Conservation (phyloP, 805 yeast genomes). For the Naumovozyma baii region DNA sequence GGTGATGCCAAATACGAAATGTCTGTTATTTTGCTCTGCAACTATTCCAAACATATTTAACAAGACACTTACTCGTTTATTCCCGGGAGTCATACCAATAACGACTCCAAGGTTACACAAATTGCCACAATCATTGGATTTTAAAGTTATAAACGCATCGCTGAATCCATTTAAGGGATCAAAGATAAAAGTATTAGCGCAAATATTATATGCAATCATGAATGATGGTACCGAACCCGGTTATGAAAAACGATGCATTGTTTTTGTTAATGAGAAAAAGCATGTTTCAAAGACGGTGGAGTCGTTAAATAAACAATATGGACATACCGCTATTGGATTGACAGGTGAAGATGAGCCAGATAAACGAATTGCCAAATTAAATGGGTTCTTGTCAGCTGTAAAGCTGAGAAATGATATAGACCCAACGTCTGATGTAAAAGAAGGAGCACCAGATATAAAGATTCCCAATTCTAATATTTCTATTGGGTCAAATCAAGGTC, state of each 20-base stretch:
- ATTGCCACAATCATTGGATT: constrained; percentile 66
- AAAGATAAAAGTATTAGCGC: constrained; percentile 76
- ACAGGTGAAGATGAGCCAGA: constrained; percentile 56
- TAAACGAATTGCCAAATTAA: constrained; percentile 48
- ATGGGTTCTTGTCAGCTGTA: constrained; percentile 58
- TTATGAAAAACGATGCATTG: constrained; percentile 65
- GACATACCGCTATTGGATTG: constrained; percentile 54
- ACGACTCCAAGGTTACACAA: constrained; percentile 78
- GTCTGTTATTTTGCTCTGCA: constrained; percentile 76
- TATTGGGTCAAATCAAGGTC: constrained; percentile 4
- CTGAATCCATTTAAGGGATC: constrained; percentile 76
- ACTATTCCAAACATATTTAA: constrained; percentile 78
- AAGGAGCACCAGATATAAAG: constrained; percentile 1
- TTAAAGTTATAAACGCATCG: constrained; percentile 67
- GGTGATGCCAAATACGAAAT: constrained; percentile 43
- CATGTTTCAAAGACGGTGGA: constrained; percentile 52
- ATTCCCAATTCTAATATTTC: constrained; percentile 32
- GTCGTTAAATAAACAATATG: constrained; percentile 39
- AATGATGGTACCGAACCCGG: constrained; percentile 76
- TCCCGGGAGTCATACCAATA: constrained; percentile 56
- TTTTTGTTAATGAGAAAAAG: constrained; percentile 72
- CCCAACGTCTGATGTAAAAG: constrained; percentile 2
- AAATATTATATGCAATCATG: constrained; percentile 75
- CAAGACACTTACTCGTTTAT: constrained; percentile 45
- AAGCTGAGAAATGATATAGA: constrained; percentile 30